phyloP scores from a whole-genome alignment of 768 basidiomycete species.

The Hericium erinaceus region DNA sequence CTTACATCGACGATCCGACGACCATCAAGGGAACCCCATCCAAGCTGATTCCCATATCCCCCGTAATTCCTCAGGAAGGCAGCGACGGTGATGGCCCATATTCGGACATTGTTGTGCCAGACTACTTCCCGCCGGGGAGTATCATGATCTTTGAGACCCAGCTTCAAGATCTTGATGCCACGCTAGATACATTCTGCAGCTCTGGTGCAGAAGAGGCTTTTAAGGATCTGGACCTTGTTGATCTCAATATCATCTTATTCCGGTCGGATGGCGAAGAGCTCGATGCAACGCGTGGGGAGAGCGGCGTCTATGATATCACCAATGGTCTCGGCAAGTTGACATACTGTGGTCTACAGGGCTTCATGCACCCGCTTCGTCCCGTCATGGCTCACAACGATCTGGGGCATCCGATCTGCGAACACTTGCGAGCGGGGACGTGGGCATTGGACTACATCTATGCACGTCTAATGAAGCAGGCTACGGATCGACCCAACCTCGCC shows the following conservation, averaged over 20 bases:
- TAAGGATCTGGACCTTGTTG: conserved; percentile 64
- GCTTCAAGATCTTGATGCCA: conserved; percentile 59
- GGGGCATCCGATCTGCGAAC: conserved; percentile 83
- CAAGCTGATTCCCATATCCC: conserved; percentile 52
- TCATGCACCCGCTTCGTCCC: conserved; percentile 83
- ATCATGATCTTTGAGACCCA: conserved; percentile 90
- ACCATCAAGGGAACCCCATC: conserved; percentile 66
- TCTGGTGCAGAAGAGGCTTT: conserved; percentile 69
- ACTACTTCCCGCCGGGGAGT: conserved; percentile 90
- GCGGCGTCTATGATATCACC: conserved; percentile 79
- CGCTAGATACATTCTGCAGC: conserved; percentile 66
- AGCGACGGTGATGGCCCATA: conserved; percentile 60
- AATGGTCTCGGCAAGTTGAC: conserved; percentile 53
- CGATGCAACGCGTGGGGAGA: conserved; percentile 74
- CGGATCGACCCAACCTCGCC: conserved; percentile 49
- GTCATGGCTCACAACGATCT: conserved; percentile 90
- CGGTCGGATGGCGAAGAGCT: conserved; percentile 87
- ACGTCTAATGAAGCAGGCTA: conserved; percentile 60
- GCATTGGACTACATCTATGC: conserved; percentile 79
- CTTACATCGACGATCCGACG: conserved; percentile 41
- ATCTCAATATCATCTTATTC: conserved; percentile 82
- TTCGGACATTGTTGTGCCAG: conserved; percentile 76
- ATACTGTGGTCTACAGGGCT: conserved; percentile 95
- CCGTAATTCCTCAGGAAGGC: conserved; percentile 50
- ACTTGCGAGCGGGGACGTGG: conserved; percentile 86